Evolutionary conservation across 2,329 filamentous ascomycete genomes (phyloP).

Genomic region (Pseudocercospora crystallina): DNA sequence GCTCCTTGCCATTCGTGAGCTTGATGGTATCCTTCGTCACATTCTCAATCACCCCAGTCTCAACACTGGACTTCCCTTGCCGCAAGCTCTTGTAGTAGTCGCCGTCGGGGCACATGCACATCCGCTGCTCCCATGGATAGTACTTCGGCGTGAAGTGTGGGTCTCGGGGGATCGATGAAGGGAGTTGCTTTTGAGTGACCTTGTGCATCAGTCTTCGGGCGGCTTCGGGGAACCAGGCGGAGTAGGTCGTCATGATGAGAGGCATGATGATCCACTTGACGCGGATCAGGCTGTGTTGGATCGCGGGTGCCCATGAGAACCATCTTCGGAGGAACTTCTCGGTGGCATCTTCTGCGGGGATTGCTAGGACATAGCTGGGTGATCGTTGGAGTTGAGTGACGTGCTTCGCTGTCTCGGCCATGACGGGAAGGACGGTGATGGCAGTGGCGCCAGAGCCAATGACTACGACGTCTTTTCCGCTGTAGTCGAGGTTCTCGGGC

Average conservation of each 20-base stretch:
- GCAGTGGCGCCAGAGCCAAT: conserved; percentile 79
- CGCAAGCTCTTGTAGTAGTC: conserved; percentile 58
- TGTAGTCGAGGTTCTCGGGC: conserved; percentile 67
- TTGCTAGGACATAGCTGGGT: conserved; percentile 58
- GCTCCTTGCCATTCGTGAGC: conserved; percentile 41
- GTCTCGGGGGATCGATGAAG: conserved; percentile 43
- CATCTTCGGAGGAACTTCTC: conserved; percentile 27
- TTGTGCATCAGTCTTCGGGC: conserved; percentile 40
- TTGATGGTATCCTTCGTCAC: conserved; percentile 52
- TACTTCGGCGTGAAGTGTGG: conserved; percentile 49
- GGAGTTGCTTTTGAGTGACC: conserved; percentile 47
- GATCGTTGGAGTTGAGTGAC: conserved; percentile 82
- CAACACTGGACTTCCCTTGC: conserved; percentile 53
- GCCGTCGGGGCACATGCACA: conserved; percentile 67
- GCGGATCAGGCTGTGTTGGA: conserved; percentile 35
- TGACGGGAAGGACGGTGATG: conserved; percentile 69
- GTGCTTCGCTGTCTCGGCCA: conserved; percentile 63
- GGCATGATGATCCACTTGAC: conserved; percentile 38
- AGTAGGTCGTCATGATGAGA: conserved; percentile 36
- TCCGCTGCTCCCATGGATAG: conserved; percentile 66
- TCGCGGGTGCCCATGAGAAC: conserved; percentile 24
- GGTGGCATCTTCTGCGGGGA: conserved; percentile 29
- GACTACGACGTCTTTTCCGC: conserved; percentile 66
- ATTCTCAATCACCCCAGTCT: conserved; percentile 55
- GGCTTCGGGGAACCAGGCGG: conserved; percentile 32